Evolutionary conservation across 179 eudicot genomes (phyloP).

Genomic region (Pouteria campechiana): DNA sequence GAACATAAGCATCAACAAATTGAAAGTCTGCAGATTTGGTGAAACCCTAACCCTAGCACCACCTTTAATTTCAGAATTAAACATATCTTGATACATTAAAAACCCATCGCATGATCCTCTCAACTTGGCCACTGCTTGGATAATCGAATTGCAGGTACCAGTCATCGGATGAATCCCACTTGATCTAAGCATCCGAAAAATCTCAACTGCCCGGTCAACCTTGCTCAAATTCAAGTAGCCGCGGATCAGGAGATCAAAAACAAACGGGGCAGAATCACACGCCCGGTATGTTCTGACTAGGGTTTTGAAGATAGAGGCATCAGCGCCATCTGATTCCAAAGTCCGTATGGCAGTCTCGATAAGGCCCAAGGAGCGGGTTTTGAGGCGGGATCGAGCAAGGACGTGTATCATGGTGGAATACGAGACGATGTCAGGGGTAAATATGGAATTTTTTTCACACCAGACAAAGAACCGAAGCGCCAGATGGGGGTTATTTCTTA

Average conservation of each 20-base stretch:
- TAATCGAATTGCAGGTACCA: constrained; percentile 37
- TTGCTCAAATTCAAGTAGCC: constrained; percentile 33
- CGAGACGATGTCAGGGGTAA: constrained; percentile 35
- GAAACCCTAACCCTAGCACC: constrained; percentile 3
- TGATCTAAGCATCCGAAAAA: constrained; percentile 26
- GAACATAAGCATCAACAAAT: constrained; percentile 50
- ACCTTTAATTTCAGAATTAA: constrained; percentile 5
- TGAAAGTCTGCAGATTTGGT: constrained; percentile 48
- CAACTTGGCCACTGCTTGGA: constrained; percentile 19
- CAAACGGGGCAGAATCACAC: constrained; percentile 76
- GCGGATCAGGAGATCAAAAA: constrained; percentile 57
- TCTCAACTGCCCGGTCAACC: constrained; percentile 35
- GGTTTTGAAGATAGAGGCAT: constrained; percentile 21
- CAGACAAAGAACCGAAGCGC: constrained; percentile 59
- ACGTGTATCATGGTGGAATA: constrained; percentile 65
- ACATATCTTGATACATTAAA: constrained; percentile 43
- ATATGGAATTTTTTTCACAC: constrained; percentile 25
- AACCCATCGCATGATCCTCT: constrained; percentile 48
- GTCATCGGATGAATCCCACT: constrained; percentile 19
- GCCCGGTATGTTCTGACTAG: constrained; percentile 34
- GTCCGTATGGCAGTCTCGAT: constrained; percentile 28
- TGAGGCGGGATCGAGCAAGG: constrained; percentile 56
- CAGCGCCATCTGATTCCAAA: constrained; percentile 2
- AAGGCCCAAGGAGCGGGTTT: constrained; percentile 19
- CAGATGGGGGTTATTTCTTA: constrained; percentile 55